Conservation (phyloP, 345 rosid species). For the Populus euphratica region DNA sequence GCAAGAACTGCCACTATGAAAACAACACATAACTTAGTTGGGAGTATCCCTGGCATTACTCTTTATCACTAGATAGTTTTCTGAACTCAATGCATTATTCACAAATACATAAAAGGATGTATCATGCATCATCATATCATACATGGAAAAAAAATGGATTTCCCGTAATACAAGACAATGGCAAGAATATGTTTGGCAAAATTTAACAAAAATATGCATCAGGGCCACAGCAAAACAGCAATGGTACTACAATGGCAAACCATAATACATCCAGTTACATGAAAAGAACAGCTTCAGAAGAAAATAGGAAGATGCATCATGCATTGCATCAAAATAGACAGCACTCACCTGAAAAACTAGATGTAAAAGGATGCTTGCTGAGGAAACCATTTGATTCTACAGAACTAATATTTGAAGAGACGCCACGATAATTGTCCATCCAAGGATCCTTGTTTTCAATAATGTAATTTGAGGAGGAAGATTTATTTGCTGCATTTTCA, state of each 20-base stretch:
- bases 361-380: slow-evolving; percentile 4
- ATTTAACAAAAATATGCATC: background rate
- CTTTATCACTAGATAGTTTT: background rate
- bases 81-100: background rate
- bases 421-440: slow-evolving; percentile 7
- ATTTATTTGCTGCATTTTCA: background rate
- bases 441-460: slow-evolving; percentile 5
- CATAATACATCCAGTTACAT: background rate
- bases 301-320: background rate
- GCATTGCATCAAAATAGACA: background rate
- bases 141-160: background rate
- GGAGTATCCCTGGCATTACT: background rate
- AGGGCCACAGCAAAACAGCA: background rate
- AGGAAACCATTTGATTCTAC: slow-evolving; percentile 6
- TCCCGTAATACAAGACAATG: background rate
- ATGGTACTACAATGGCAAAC: background rate
- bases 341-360: slow-evolving; percentile 22
- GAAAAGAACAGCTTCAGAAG: background rate
- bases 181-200: background rate
- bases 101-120: background rate
- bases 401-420: slow-evolving; percentile 13
- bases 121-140: background rate
- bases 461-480: background rate
- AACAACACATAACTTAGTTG: background rate
- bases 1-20: background rate